Percentiles rank a stretch among this genome's conserved stretches.
Evolutionary conservation across 352 stramenopile genomes (phyloP).

Genomic region (Globisporangium cederbergense): DNA sequence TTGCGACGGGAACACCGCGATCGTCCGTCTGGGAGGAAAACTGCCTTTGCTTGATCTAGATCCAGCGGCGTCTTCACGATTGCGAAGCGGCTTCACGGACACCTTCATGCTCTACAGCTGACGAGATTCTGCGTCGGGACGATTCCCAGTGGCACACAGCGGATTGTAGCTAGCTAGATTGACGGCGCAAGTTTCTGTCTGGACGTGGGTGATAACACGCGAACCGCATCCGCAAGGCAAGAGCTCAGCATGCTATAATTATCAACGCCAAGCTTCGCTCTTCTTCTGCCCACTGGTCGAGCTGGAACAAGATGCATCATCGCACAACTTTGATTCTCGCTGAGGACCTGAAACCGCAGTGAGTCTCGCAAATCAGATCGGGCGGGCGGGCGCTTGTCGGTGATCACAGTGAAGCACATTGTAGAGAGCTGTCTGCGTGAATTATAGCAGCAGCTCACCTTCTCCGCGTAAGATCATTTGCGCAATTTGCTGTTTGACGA

Average conservation of each 20-base stretch:
- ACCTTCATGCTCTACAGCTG: not conserved
- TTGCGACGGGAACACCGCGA: not conserved
- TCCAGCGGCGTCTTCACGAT: not conserved
- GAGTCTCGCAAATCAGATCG: not conserved
- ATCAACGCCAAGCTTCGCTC: not conserved
- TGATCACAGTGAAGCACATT: too few species aligned
- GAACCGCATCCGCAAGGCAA: not conserved
- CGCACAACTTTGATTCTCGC: not conserved
- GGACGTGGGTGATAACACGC: not conserved
- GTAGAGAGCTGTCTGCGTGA: too few species aligned
- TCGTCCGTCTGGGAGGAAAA: slow-evolving; percentile 1
- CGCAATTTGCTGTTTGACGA: too few species aligned
- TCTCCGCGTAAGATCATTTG: too few species aligned
- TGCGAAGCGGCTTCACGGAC: not conserved
- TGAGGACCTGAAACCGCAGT: not conserved
- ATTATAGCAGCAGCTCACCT: too few species aligned
- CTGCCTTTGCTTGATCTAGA: not conserved
- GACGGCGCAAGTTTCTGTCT: not conserved
- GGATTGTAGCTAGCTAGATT: not conserved
- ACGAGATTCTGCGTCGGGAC: not conserved
- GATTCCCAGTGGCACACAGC: not conserved
- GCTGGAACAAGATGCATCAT: not conserved
- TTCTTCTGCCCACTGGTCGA: not conserved
- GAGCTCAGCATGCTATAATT: not conserved
- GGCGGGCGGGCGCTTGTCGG: too few species aligned